Evolutionary conservation across 139 green algal species (phyloP), one percentile per base, ranked within the genome.

Genomic region (Mesotaenium endlicherianum): DNA sequence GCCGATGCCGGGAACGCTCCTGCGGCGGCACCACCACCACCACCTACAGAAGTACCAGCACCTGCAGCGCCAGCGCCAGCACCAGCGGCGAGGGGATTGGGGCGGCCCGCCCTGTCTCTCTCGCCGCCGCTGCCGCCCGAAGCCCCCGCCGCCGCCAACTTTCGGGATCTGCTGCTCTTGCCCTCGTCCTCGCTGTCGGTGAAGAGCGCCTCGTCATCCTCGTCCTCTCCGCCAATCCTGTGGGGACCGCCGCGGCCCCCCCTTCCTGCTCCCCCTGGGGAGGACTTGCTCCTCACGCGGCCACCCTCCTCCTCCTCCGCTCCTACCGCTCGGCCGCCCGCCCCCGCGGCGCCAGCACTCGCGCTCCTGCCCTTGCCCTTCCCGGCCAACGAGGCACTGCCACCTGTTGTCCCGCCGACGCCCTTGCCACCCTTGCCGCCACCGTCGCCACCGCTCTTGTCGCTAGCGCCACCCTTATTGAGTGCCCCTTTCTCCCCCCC

Each of bases 201-300:
- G 70, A 78, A 78, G 31, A 78, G n/a, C n/a, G n/a, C n/a, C n/a
- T n/a, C 42, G 20, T 78, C 40, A 8, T 78, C 70, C 45, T 78
- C 20, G 5, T 5, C 31, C 70, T 31, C 14, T 69, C 36, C 14
- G 6, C 8, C 11, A 5, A 14, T 11, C n/a, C n/a, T n/a, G n/a
- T n/a, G n/a, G n/a, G n/a, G n/a, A 72, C 43, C 8, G 41, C 43
- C 60, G 41, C 5, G 6, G 53, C 26, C 53, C 26, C 20, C 20
- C 53, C 20, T 64, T 64, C 53, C 53, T 26, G 53, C 26, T 6
- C 41, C 11, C 11, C 5, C 11, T n/a, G 41, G 60, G 6, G 11
- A 72, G 11, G 60, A 72, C 11, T 5, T 36, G 11, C 8, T 40
- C n/a, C n/a, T n/a, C n/a, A n/a, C n/a, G n/a, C n/a, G n/a, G n/a